These are phyloP conservation scores for Arachnomyces sp. DNA, from an alignment of 2,329 filamentous ascomycete species.

Conservation along the genomic window DNA sequence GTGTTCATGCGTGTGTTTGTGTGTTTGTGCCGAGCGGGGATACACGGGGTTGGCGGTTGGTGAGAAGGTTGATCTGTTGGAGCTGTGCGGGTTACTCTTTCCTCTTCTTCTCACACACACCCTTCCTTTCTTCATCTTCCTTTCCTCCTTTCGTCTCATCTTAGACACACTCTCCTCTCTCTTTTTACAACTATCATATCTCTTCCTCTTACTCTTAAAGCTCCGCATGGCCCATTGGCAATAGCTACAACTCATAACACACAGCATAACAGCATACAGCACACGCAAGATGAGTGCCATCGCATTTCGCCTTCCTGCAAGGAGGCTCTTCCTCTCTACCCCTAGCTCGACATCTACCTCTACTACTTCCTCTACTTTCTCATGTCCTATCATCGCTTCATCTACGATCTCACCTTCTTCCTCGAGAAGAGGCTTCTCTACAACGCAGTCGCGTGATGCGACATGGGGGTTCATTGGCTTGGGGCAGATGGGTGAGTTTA, in stretches of 20 bases:
- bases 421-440: slow-evolving; percentile 37
- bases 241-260: no score
- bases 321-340: neutral
- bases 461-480: slow-evolving; percentile 54
- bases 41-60: neutral
- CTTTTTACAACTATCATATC: neutral
- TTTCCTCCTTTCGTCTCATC: slow-evolving; percentile 13
- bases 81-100: slow-evolving; percentile 18
- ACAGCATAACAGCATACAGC: no score
- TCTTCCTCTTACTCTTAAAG: slow-evolving; percentile 7
- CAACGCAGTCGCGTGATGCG: slow-evolving; percentile 35
- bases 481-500: slow-evolving; percentile 50
- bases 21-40: neutral
- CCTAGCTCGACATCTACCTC: neutral
- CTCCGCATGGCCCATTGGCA: neutral
- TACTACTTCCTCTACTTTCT: neutral
- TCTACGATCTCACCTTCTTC: slow-evolving; percentile 1
- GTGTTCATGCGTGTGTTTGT: no score
- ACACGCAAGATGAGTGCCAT: neutral
- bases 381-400: neutral
- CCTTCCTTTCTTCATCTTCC: slow-evolving; percentile 12
- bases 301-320: neutral
- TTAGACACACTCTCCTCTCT: no score
- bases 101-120: neutral
- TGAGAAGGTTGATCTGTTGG: no score